A percentile compares a stretch with the other conserved stretches of the same genome.
These are phyloP conservation scores for Sugiyamaella grinbergsii DNA, from an alignment of 1,139 yeast genomes.

Conservation along the genomic window DNA sequence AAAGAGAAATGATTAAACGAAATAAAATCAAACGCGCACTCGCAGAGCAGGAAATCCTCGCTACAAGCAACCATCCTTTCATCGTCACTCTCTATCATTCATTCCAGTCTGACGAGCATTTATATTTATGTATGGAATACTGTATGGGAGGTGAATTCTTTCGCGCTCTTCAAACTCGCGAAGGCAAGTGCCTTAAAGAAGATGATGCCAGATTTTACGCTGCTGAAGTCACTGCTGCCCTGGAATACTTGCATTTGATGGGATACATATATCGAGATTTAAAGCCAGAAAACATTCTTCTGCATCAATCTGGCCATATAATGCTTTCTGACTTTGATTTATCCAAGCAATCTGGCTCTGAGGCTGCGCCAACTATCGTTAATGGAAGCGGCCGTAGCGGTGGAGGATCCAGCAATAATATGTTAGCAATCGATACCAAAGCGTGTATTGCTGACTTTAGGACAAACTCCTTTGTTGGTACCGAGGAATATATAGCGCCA, in stretches of 20 bases:
- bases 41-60: conserved; percentile 95
- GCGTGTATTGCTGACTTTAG: conserved; percentile 94
- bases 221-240: conserved; percentile 95
- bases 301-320: conserved; percentile 96
- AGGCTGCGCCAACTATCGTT: conserved; percentile 50
- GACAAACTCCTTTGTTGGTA: conserved; percentile 96
- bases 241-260: conserved; percentile 93
- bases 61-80: conserved; percentile 95
- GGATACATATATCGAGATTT: conserved; percentile 94
- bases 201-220: conserved; percentile 92
- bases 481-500: conserved; percentile 97
- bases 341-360: conserved; percentile 81
- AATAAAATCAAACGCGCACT: conserved; percentile 92
- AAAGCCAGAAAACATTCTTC: conserved; percentile 89
- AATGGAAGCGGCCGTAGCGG: conserved; percentile 38
- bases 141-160: conserved; percentile 99
- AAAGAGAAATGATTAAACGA: conserved; percentile 91
- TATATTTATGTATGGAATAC: conserved; percentile 97
- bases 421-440: conserved; percentile 73
- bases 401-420: conserved; percentile 34
- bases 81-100: conserved; percentile 95
- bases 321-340: conserved; percentile 97
- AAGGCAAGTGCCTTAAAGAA: conserved; percentile 82
- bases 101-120: conserved; percentile 88
- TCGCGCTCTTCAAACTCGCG: conserved; percentile 90